These are phyloP conservation scores for Tylopilus microsporus DNA, from an alignment of 1,284 basidiomycete species.

Conservation along the genomic window DNA sequence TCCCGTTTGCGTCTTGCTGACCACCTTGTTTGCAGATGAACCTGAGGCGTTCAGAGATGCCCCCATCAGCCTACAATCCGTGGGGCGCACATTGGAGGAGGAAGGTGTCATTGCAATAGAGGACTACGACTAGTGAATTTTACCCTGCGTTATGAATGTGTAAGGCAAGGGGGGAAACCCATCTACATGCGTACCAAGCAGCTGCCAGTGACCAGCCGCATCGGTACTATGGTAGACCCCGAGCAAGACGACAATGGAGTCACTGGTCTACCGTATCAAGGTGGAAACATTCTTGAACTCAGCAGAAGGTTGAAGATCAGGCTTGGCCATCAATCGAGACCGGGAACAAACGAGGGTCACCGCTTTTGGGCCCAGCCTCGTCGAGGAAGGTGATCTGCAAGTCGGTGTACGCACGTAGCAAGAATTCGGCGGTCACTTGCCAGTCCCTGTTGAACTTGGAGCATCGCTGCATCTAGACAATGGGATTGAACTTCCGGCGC, in stretches of 20 bases:
- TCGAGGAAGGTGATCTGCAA: conserved; percentile 98
- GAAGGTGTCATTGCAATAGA: conserved; percentile 64
- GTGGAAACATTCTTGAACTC: too few species aligned
- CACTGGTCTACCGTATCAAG: too few species aligned
- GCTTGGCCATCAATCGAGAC: too few species aligned
- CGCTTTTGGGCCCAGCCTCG: too few species aligned
- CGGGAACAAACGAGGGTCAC: too few species aligned
- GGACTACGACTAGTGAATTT: conserved; percentile 27
- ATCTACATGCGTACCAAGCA: too few species aligned
- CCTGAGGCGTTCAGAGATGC: conserved; percentile 53
- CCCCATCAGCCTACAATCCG: conserved; percentile 66
- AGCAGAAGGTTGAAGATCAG: too few species aligned
- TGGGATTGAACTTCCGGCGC: conserved; percentile 98
- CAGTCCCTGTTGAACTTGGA: conserved; percentile 99
- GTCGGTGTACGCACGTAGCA: conserved; percentile 96
- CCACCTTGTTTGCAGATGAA: conserved; percentile 46
- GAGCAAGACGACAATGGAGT: too few species aligned
- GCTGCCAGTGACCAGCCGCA: too few species aligned
- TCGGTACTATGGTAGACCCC: too few species aligned
- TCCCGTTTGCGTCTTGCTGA: conserved; percentile 3
- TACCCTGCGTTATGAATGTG: too few species aligned
- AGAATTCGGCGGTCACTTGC: conserved; percentile 97
- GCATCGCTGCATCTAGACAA: conserved; percentile 99
- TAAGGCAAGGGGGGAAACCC: too few species aligned
- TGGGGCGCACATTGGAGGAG: conserved; percentile 68